phyloP scores from a whole-genome alignment of 108 stramenopile genomes.

The Fragilaria radians region DNA sequence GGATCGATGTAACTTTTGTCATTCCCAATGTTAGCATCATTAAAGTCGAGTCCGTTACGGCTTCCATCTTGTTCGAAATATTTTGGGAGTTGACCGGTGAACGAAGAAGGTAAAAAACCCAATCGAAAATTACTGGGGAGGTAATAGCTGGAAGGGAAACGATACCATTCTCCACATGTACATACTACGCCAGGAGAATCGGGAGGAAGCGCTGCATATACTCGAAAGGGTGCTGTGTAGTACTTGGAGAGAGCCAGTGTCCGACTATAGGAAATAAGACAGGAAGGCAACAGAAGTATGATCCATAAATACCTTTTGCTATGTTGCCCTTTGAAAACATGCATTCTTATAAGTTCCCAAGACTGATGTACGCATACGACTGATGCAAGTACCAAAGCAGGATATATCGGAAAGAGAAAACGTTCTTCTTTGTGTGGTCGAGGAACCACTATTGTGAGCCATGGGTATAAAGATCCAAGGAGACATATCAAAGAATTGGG shows the following conservation, averaged over 20 bases:
- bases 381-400: slow-evolving; percentile 47
- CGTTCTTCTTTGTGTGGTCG: slow-evolving; percentile 97
- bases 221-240: slow-evolving; percentile 67
- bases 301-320: slow-evolving; percentile 1
- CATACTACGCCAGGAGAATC: slow-evolving; percentile 44
- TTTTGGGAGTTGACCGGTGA: slow-evolving; percentile 90
- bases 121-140: slow-evolving; percentile 56
- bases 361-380: slow-evolving; percentile 9
- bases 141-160: slow-evolving; percentile 89
- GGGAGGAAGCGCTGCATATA: slow-evolving; percentile 45
- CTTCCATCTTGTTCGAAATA: slow-evolving; percentile 62
- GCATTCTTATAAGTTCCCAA: background rate
- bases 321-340: background rate
- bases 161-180: slow-evolving; percentile 95
- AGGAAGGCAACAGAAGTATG: background rate
- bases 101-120: slow-evolving; percentile 80
- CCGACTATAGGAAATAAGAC: slow-evolving; percentile 41
- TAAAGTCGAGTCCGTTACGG: slow-evolving; percentile 48
- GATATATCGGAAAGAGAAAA: slow-evolving; percentile 92
- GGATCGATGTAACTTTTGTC: slow-evolving; percentile 43
- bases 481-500: slow-evolving; percentile 16
- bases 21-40: slow-evolving; percentile 77
- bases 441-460: slow-evolving; percentile 74
- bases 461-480: slow-evolving; percentile 60
- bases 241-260: slow-evolving; percentile 56